Evolutionary conservation across 2,329 filamentous ascomycete genomes (phyloP), one percentile per base, ranked within the genome.

Genomic region (Diaporthe sp.): DNA sequence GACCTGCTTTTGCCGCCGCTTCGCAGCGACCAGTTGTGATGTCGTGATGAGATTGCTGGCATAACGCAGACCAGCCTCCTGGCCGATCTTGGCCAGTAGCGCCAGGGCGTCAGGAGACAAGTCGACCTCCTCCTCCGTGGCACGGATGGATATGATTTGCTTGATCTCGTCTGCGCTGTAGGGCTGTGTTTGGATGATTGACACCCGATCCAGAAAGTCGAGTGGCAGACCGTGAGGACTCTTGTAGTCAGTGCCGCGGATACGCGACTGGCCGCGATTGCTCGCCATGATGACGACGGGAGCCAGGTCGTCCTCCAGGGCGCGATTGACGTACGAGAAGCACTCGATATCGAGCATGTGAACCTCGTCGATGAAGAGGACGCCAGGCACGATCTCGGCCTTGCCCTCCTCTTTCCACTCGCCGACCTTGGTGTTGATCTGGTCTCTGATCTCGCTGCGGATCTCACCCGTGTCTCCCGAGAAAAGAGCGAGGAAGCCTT

Each of bases 321-420:
- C 97, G 70, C 97, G 94, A 87, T 99, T 99, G 88, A 99, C 93
- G 87, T 97, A 99, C 58, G 95, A 97, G 88, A 98, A 99, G 87
- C 96, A 98, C 85, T 99, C 97, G 77, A 98, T 98, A 83, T 99
- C 97, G 74, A 99, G 94, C 96, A 99, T 98, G 88, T 99, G 97
- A 7, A 99, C 96, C 86, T 99, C 97, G 81, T 99, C 97, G 81
- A 99, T 97, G 88, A 99, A 99, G 10, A 99, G 87, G 10, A 99
- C 97, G 60, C 97, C 97, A 0, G 97, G 97, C 0, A 99, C 95
- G 72, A 99, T 98, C 85, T 97, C 96, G 4, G 97, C 97, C 85
- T 99, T 99, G 86, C 97, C 97, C 85, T 99, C 97, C 84, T 99
- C 97, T 85, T 97, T 98, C 97, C 97, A 99, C 85, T 99, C 97